Conservation (phyloP, 495 filamentous ascomycete genomes). For the Penicillium lividum region DNA sequence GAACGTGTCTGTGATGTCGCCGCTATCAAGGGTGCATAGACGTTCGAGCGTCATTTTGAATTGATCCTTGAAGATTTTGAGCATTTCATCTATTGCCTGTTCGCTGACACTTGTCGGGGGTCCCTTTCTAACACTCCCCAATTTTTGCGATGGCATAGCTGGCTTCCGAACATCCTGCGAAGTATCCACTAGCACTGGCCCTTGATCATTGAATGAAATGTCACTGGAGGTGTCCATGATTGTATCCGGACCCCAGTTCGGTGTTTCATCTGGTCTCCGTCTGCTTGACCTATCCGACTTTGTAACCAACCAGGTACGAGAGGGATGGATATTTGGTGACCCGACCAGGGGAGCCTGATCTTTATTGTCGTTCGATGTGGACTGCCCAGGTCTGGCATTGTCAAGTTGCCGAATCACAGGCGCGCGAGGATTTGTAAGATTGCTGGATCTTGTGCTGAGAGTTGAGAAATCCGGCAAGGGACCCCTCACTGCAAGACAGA, state of each 20-base stretch:
- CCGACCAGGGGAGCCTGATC: neutral
- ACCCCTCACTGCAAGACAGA: conserved; percentile 28
- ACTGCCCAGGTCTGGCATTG: neutral
- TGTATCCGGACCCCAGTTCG: neutral
- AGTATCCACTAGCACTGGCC: neutral
- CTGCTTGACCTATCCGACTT: neutral
- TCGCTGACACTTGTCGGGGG: neutral
- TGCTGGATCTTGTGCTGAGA: neutral
- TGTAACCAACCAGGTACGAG: neutral
- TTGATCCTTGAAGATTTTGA: neutral
- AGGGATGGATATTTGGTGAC: neutral
- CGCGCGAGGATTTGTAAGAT: too few relatives aligned
- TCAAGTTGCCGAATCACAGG: neutral
- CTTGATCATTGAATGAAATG: neutral
- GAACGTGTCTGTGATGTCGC: conserved; percentile 28
- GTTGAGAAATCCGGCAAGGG: conserved; percentile 8
- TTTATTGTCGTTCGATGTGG: neutral
- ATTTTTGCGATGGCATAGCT: neutral
- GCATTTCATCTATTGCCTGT: neutral
- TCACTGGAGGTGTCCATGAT: neutral
- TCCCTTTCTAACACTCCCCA: neutral
- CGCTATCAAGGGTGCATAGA: conserved; percentile 18
- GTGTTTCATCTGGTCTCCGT: neutral
- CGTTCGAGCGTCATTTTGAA: neutral
- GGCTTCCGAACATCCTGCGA: neutral